Conservation (phyloP, 1,284 basidiomycete genomes). For the Sanghuangporus baumii region DNA sequence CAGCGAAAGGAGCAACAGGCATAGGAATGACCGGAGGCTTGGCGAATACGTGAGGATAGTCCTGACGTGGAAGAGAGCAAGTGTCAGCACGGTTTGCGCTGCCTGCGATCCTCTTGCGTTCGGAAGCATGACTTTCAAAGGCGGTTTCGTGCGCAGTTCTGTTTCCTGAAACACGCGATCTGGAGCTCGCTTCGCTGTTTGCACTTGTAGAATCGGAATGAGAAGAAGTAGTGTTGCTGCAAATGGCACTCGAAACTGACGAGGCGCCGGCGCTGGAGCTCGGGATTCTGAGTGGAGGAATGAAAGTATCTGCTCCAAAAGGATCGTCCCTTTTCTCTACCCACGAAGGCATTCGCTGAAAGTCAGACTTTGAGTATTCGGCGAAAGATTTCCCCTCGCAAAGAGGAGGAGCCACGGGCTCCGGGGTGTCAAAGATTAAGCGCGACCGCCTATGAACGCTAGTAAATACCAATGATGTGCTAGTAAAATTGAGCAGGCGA, state of each 20-base stretch:
- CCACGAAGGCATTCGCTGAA: neutral
- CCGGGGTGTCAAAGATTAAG: neutral
- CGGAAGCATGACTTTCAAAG: neutral
- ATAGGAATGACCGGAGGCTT: neutral
- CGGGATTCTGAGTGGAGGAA: neutral
- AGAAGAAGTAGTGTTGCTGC: neutral
- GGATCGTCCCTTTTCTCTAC: neutral
- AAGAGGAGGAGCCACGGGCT: neutral
- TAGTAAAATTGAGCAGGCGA: neutral
- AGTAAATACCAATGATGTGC: neutral
- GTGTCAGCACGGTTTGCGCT: neutral
- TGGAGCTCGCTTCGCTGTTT: neutral
- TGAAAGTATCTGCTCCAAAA: neutral
- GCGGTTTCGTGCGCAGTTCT: neutral
- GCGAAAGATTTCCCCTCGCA: neutral
- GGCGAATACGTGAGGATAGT: no score
- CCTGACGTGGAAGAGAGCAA: neutral
- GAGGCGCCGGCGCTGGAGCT: neutral
- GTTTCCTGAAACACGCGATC: neutral
- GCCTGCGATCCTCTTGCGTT: neutral
- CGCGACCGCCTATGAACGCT: neutral
- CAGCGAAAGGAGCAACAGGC: neutral
- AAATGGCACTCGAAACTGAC: neutral
- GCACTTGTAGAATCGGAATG: neutral
- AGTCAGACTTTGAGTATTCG: neutral